These are phyloP conservation scores for Yamadazyma spencermartinsiae DNA, from an alignment of 1,139 yeast species.

Conservation along the genomic window DNA sequence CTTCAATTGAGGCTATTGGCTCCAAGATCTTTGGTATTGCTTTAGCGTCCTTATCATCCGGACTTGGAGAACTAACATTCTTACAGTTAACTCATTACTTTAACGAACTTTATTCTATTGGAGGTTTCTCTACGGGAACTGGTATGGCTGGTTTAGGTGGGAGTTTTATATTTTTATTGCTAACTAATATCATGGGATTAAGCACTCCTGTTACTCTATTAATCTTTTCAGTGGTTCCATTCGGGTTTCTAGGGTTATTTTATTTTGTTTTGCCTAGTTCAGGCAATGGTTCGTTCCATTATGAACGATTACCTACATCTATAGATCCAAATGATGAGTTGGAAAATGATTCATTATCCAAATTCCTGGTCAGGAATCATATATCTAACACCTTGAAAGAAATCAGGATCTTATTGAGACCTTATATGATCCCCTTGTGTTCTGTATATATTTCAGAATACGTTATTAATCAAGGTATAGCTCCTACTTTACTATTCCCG, in stretches of 20 bases:
- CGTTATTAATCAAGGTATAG: conserved; percentile 84
- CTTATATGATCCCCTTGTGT: conserved; percentile 81
- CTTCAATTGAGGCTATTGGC: conserved; percentile 22
- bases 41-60: conserved; percentile 82
- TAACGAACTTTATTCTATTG: conserved; percentile 52
- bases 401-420: conserved; percentile 54
- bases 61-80: conserved; percentile 88
- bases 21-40: conserved; percentile 67
- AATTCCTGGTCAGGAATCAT: conserved; percentile 15
- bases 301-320: conserved; percentile 9
- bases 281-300: conserved; percentile 2
- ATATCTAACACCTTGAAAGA: conserved; percentile 37
- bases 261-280: conserved; percentile 31
- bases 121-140: conserved; percentile 92
- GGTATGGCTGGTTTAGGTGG: conserved; percentile 95
- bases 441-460: conserved; percentile 87
- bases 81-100: conserved; percentile 79
- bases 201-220: conserved; percentile 32
- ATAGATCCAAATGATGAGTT: conserved; percentile 1
- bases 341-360: background rate
- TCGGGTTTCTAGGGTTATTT: conserved; percentile 33
- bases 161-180: conserved; percentile 48
- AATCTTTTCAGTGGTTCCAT: conserved; percentile 36
- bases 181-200: conserved; percentile 39
- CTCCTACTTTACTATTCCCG: conserved; percentile 84